These are phyloP conservation scores for Cetraspora pellucida DNA, from an alignment of 192 early-diverging fungal species.

Conservation along the genomic window DNA sequence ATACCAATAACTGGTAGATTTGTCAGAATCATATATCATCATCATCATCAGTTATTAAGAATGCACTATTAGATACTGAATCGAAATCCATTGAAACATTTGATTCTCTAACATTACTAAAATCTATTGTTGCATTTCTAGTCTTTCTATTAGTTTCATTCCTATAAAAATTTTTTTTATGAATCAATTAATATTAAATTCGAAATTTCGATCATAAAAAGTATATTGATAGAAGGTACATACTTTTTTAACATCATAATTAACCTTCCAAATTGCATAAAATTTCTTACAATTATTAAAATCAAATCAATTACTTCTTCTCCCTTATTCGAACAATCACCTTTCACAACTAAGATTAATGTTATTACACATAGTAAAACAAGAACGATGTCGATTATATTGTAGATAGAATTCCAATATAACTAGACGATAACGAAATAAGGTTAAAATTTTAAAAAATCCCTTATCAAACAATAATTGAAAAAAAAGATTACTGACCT, in stretches of 20 bases:
- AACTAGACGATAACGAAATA: constrained; percentile 35
- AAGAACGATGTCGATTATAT: constrained; percentile 71
- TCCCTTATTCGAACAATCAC: constrained; percentile 67
- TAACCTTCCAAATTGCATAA: constrained; percentile 67
- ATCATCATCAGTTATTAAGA: background rate
- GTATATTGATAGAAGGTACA: background rate
- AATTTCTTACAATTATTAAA: constrained; percentile 73
- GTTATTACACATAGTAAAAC: constrained; percentile 71
- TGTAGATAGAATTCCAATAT: constrained; percentile 70
- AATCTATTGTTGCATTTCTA: constrained; percentile 31
- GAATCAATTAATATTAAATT: background rate
- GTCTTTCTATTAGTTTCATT: constrained; percentile 25
- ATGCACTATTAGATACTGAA: background rate
- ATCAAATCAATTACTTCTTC: constrained; percentile 76
- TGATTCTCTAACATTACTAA: constrained; percentile 20
- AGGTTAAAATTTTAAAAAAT: background rate
- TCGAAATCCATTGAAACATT: constrained; percentile 26
- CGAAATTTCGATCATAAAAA: background rate
- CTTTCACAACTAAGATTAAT: constrained; percentile 60
- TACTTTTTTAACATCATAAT: constrained; percentile 69
- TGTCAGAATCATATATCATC: background rate
- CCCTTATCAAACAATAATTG: background rate
- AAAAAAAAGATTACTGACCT: constrained; percentile 39
- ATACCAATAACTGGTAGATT: no score
- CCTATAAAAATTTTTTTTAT: background rate